Evolutionary conservation across 441 rosid species (phyloP), one percentile per base, ranked within the genome.

Genomic region (Viola pubescens): DNA sequence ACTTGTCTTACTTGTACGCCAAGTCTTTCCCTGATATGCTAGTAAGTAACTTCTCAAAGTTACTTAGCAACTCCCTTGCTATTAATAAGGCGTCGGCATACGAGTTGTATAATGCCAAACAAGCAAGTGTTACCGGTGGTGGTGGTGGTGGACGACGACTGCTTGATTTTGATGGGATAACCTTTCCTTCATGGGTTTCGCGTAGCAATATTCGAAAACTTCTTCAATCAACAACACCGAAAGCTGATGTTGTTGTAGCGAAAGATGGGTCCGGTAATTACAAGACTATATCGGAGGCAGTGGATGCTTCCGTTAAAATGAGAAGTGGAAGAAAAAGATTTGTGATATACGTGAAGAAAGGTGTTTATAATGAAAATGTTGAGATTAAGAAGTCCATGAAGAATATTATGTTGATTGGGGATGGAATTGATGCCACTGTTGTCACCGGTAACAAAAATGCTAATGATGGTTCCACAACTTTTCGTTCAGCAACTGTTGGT

Each of bases 401-500:
- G 87, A 92, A 89, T 73, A 45, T 92, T 37, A 83, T 89, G 79
- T 80, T 92, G 74, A 46, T 87, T 26, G 97, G 98, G 52, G 98
- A 92, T 49, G 98, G 98, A 9, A 82, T 89, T 26, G 78, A 78
- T 45, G 78, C 73, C 4, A 85, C 97, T 0, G 56, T 92, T 7
- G 78, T 89, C 4, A 82, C 98, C 4, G 87, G 88, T 56, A 79
- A 73, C 7, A 79, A 86, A 56, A 87, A 48, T 52, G 75, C 39
- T 34, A 4, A 63, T 4, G 95, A 82, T n/a, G 96, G 94, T 16
- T 83, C 91, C 86, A 87, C 95, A 16, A 85, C 98, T 3, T 89
- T 81, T 63, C 71, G 94, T 38, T 75, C 94, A 0, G 96, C 97
- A 43, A 89, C 98, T 48, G 79, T 92, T 26, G 97, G 98, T 92